Evolutionary conservation across 345 rosid genomes (phyloP).

Genomic region (Eutrema heterophyllum): DNA sequence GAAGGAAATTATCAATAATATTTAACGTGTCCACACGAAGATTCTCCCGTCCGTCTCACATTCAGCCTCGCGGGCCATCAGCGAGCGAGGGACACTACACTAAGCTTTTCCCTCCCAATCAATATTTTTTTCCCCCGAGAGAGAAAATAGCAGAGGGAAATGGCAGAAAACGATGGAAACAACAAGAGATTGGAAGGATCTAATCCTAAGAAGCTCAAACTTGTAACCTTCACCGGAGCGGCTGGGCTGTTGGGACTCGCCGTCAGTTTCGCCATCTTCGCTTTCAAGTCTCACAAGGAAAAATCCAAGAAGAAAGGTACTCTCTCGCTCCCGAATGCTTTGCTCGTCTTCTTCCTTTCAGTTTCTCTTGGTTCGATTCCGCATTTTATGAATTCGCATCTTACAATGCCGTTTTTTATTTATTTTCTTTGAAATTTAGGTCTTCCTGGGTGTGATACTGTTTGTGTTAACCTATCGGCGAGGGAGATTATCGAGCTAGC

Average conservation of each 20-base stretch:
- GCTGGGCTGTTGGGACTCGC: conserved; percentile 68
- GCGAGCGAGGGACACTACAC: not conserved
- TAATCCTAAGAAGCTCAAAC: conserved; percentile 41
- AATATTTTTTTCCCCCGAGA: not conserved
- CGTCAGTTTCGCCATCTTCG: conserved; percentile 57
- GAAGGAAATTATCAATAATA: not conserved
- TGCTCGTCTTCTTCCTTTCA: not conserved
- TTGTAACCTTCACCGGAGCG: conserved; percentile 66
- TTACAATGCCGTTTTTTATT: not conserved
- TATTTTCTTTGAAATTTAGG: conserved; percentile 34
- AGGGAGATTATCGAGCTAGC: conserved; percentile 65
- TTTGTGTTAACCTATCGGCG: conserved; percentile 62
- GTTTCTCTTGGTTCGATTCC: not conserved
- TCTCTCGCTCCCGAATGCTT: not conserved
- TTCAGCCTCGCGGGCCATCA: not conserved
- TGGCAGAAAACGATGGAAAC: conserved; percentile 40
- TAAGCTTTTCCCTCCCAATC: conserved; percentile 10
- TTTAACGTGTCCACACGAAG: not conserved
- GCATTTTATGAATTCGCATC: not conserved
- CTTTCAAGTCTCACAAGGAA: conserved; percentile 47
- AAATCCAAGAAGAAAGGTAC: conserved; percentile 58
- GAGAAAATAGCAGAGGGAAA: conserved; percentile 12
- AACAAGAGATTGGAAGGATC: conserved; percentile 34
- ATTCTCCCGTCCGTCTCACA: not conserved
- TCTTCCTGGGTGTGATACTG: conserved; percentile 55